These are phyloP conservation scores for Phytophthora foliorum DNA, from an alignment of 352 stramenopile species.

Conservation along the genomic window DNA sequence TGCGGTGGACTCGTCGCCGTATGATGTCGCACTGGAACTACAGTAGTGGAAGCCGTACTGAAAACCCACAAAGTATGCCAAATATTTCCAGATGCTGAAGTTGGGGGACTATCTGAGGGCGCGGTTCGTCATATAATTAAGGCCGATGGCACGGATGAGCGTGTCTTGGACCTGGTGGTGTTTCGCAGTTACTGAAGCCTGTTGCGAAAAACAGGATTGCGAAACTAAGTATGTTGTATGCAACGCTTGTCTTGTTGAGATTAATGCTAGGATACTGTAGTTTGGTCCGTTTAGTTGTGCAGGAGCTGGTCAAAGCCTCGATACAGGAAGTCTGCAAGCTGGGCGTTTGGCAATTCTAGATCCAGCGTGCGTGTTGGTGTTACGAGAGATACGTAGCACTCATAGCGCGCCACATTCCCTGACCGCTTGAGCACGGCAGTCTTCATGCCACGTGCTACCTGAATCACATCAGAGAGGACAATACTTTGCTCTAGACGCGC, in stretches of 20 bases:
- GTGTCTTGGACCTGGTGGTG: background rate
- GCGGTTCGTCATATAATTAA: background rate
- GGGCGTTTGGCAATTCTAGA: constrained; percentile 65
- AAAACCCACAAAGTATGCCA: background rate
- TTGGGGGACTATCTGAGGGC: background rate
- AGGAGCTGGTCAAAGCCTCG: constrained; percentile 70
- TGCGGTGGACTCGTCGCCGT: background rate
- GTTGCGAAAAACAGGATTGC: background rate
- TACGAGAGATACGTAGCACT: constrained; percentile 82
- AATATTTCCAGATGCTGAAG: background rate
- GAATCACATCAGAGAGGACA: constrained; percentile 69
- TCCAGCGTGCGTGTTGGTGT: constrained; percentile 77
- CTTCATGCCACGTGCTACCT: constrained; percentile 83
- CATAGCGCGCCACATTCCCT: constrained; percentile 69
- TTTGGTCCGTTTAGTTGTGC: constrained; percentile 21
- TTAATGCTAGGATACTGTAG: background rate
- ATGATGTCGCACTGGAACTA: background rate
- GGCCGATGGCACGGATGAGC: background rate
- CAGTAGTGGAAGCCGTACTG: background rate
- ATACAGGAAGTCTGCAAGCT: constrained; percentile 65
- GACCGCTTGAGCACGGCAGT: constrained; percentile 83
- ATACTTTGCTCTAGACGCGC: constrained; percentile 78
- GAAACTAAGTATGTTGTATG: background rate
- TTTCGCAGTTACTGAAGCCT: background rate
- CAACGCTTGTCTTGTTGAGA: background rate